These are phyloP conservation scores for Eragrostis tef DNA, from an alignment of 202 grass and related monocot species.

Conservation along the genomic window DNA sequence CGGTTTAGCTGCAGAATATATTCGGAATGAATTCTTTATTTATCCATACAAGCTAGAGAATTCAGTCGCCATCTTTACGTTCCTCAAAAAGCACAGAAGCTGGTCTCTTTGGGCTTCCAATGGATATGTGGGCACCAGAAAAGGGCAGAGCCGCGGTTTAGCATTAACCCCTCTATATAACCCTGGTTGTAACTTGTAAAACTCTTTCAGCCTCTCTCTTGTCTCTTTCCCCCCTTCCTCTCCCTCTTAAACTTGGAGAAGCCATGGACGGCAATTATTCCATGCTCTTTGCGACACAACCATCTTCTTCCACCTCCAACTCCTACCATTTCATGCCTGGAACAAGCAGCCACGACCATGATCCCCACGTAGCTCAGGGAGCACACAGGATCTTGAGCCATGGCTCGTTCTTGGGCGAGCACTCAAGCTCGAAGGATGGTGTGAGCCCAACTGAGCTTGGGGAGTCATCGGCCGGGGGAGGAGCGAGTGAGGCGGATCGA, in stretches of 20 bases:
- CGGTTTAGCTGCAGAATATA: slow-evolving; percentile 14
- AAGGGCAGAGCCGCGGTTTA: too few relatives aligned
- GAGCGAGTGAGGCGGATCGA: slow-evolving; percentile 19
- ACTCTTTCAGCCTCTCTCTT: too few relatives aligned
- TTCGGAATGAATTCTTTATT: background rate
- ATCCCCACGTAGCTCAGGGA: background rate
- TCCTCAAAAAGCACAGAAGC: slow-evolving; percentile 25
- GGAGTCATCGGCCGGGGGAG: slow-evolving; percentile 34
- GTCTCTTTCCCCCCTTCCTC: background rate
- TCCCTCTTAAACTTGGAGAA: background rate
- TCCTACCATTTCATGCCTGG: slow-evolving; percentile 50
- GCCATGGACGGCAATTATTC: slow-evolving; percentile 61
- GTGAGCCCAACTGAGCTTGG: slow-evolving; percentile 25
- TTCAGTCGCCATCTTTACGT: slow-evolving; percentile 33
- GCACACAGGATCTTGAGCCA: background rate
- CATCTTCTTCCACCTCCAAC: slow-evolving; percentile 54
- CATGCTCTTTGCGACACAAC: slow-evolving; percentile 57
- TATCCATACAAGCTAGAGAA: background rate
- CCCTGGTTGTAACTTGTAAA: too few relatives aligned
- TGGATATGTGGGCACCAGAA: too few relatives aligned
- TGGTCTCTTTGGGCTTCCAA: background rate
- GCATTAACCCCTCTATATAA: too few relatives aligned
- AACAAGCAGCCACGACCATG: slow-evolving; percentile 2
- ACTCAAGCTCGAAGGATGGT: slow-evolving; percentile 37
- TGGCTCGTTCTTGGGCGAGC: slow-evolving; percentile 41